Base-by-base conservation (phyloP, 768 basidiomycete species). In the Lentinula sp. region DNA sequence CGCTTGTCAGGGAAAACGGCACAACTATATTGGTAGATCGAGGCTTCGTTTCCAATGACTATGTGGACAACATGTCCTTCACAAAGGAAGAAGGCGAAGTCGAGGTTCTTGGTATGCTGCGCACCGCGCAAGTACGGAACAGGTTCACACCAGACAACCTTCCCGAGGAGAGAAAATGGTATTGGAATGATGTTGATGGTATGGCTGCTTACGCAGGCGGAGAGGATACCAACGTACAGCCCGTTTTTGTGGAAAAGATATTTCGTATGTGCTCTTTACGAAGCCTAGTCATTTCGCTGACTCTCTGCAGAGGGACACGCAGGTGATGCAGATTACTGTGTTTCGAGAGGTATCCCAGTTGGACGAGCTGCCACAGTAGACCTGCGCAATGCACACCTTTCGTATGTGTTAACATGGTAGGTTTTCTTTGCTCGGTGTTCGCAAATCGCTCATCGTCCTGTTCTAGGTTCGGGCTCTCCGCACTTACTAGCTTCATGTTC, bases 371-470 rank as follows among this genome's bases (percentile, higher is more conserved):
- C 93, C 3, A 84, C 84, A 2, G 85, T 98, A 28, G 93, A 98
- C 67, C 75, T 99, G 49, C 82, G 97, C 52, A 99, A 99, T 72
- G 85, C 93, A 40, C 97, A 99, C 75, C 80, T 92, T 6, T 95
- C 93, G 10, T 99, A 99, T 74, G 93, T 97, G 4, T 83, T 90
- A 13, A 99, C 95, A 10, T 99, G 97, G 97, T 95, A 69, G 39
- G 80, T 54, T 37, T 54, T 23, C 32, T 55, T 42, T 45, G 11
- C 21, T n/a, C 5, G 16, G 18, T 28, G 35, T 31, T 48, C 0
- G 10, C 10, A 31, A 49, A 31, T 21, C 39, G 60, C 50, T 57
- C 35, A 57, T 0, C 13, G 23, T 43, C 13, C 49, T 35, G 37
- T 48, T 48, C 45, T 66, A 97, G 95, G 95, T 95, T 91, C 76